Base-by-base conservation (phyloP, 2,329 filamentous ascomycete genomes). In the Hirsutella minnesotensis region DNA sequence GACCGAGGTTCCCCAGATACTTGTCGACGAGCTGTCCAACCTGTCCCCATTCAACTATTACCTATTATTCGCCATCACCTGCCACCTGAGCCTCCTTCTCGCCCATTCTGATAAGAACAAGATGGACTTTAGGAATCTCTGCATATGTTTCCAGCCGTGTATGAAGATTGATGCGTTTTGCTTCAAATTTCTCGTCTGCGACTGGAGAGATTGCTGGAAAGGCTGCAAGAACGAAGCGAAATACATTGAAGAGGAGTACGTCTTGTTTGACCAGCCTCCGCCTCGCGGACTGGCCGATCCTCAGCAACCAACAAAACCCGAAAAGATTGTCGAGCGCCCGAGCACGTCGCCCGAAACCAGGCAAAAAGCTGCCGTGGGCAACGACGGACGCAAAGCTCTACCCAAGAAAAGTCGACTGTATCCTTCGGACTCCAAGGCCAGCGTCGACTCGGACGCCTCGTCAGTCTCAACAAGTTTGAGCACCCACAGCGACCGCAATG, bases 11-110 rank as follows among this genome's bases (percentile, higher is more conserved):
- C 89, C 90, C 0, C 84, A 94, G 57, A 60, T 92, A 62, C 75
- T 96, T 44, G 81, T 94, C 51, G 88, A 95, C 50, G 87, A 95
- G 61, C 77, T 96, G 3, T 95, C 90, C 1, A 89, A 86, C 53
- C 73, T 96, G n/a, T 86, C 90, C 7, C 90, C 90, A 0, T 95
- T 92, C 70, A 94, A 95, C 65, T 96, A 96, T 65, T 95, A 96
- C 58, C 81, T 96, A 13, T 79, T 96, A 5, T 96, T 96, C 60
- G 90, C 90, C 54, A 95, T 95, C 53, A 96, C 90, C 29, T 95
- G 90, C 63, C 90, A 96, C 56, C 79, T 96, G 39, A 95, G 88
- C 54, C 75, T 95, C 21, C 74, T 96, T 9, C 80, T 95, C 52
- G 88, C 86, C 1, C 90, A 94, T 61, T 84, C 88, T 20, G 86